Evolutionary conservation across 805 yeast species (phyloP), one percentile per base, ranked within the genome.

Genomic region (Zygoascus bituminiphila): DNA sequence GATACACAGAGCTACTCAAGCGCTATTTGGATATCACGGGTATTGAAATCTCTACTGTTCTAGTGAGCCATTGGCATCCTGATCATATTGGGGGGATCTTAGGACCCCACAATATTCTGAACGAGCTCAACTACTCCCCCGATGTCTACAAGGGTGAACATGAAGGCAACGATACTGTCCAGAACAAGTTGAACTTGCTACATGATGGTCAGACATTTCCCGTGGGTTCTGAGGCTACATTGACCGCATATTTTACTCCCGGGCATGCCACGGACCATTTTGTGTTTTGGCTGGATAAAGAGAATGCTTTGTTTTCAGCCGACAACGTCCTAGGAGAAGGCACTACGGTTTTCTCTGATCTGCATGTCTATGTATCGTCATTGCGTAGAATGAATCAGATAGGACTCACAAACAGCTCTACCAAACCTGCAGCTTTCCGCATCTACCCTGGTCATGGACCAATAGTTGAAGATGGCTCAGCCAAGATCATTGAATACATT

Each of bases 391-490:
- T 63, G 64, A 50, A 50, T 23, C 54, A 45, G 14, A 39, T 59
- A 10, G 54, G 54, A 6, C 22, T 38, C 10, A 8, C 35, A n/a
- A 17, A 21, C 7, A 24, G 35, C 5, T n/a, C 54, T 54, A 2
- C n/a, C 29, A 22, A 47, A 36, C 39, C 12, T 41, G 6, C 45
- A 14, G 10, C 26, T 4, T 41, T 41, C 36, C 33, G 53, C 19
- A 59, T 67, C 25, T 63, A 63, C 42, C 71, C 71, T 2, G 71
- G 68, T 10, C 71, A 67, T 39, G 71, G 71, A 19, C 63, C 61
- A 17, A 48, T 58, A 6, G 53, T 67, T 14, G 51, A 51, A 17
- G 62, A 64, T 31, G 68, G 66, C 19, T 53, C 54, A 9, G 57
- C 45, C 12, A 62, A 56, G 43, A 58, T 66, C 51, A 40, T 48